Evolutionary conservation across 371 early-diverging fungal genomes (phyloP).

Genomic region (Haplosporangium sp.): DNA sequence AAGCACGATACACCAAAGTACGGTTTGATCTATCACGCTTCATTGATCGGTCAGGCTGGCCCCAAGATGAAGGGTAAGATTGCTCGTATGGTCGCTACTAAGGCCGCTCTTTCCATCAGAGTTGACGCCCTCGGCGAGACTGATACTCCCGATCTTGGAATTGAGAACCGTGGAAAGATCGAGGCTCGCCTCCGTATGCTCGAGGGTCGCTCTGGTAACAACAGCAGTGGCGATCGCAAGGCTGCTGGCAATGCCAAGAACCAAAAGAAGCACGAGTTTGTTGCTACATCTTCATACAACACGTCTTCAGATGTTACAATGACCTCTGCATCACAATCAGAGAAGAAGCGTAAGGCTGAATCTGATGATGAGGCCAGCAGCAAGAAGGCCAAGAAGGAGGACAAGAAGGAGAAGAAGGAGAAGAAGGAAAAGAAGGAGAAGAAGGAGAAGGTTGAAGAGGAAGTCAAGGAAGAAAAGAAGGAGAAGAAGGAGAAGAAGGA

Average conservation of each 20-base stretch:
- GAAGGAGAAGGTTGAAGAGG: constrained; percentile 61
- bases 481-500: constrained; percentile 53
- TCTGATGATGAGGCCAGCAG: constrained; percentile 32
- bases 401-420: constrained; percentile 58
- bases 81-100: constrained; percentile 92
- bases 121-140: constrained; percentile 96
- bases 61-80: constrained; percentile 94
- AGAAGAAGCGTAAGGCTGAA: constrained; percentile 55
- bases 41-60: constrained; percentile 88
- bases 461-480: constrained; percentile 59
- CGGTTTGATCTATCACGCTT: constrained; percentile 95
- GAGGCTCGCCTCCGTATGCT: constrained; percentile 91
- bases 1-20: constrained; percentile 98
- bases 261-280: constrained; percentile 76
- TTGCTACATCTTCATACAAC: constrained; percentile 55
- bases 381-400: constrained; percentile 57
- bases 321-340: constrained; percentile 30
- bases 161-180: constrained; percentile 85
- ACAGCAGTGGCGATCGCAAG: constrained; percentile 60
- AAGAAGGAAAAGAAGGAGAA: constrained; percentile 59
- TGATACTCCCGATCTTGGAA: constrained; percentile 86
- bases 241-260: constrained; percentile 71
- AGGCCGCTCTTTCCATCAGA: constrained; percentile 92
- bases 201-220: constrained; percentile 66
- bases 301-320: constrained; percentile 44